A percentile compares a stretch with the other conserved stretches of the same genome.
Evolutionary conservation across 1,284 basidiomycete genomes (phyloP).

Genomic region (Austropuccinia psidii): DNA sequence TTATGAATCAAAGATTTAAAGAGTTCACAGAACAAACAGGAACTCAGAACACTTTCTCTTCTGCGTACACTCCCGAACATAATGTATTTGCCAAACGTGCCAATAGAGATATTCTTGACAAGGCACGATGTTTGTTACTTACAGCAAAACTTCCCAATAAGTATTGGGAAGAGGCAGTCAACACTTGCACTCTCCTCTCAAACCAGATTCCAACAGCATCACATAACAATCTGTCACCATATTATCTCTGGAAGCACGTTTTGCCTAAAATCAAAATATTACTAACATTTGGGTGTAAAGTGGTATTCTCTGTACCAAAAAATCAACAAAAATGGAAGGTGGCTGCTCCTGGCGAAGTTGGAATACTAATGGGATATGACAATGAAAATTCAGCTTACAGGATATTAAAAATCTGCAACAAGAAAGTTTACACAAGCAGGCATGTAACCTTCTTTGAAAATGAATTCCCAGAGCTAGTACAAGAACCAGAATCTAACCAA

Average conservation of each 20-base stretch:
- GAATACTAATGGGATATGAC: too few species aligned
- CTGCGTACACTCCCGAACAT: too few species aligned
- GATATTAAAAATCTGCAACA: too few species aligned
- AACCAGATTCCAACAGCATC: background rate
- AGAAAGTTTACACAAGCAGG: background rate
- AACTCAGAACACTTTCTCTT: too few species aligned
- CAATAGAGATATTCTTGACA: background rate
- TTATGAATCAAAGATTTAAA: too few species aligned
- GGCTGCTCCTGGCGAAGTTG: background rate
- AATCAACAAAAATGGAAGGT: background rate
- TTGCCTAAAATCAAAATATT: background rate
- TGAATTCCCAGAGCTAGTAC: conserved; percentile 1
- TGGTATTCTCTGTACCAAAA: background rate
- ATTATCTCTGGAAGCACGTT: background rate
- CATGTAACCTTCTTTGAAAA: background rate
- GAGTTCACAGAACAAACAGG: too few species aligned
- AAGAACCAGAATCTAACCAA: too few species aligned
- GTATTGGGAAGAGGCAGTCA: background rate
- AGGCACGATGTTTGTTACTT: background rate
- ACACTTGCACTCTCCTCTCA: background rate
- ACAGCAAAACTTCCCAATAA: background rate
- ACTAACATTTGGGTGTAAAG: background rate
- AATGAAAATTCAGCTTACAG: too few species aligned
- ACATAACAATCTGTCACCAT: background rate
- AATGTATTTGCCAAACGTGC: background rate